A percentile compares a stretch with the other conserved stretches of the same genome.
phyloP scores from a whole-genome alignment of 23 red algal species.

The Pyropia haitanensis region DNA sequence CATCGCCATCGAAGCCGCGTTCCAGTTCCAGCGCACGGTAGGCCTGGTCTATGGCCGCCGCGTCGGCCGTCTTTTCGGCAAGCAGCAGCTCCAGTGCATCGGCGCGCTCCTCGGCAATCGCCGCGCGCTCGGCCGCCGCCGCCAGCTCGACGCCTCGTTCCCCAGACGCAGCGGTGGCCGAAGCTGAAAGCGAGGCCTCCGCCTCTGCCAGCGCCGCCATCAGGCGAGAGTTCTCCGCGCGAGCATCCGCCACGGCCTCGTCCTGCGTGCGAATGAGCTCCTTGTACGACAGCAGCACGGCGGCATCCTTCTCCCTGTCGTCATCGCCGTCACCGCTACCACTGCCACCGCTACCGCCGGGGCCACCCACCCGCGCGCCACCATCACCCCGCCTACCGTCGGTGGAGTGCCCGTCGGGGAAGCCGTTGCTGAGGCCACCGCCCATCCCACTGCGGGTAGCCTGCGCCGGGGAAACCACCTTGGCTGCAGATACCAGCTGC shows the following conservation, averaged over 20 bases:
- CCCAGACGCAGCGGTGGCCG: too few species aligned
- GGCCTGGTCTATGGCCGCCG: conserved; percentile 1
- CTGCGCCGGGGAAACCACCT: neutral
- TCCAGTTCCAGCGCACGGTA: conserved; percentile 10
- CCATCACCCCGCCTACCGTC: too few species aligned
- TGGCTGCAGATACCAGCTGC: neutral
- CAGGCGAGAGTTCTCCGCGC: conserved; percentile 23
- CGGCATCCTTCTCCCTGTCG: neutral
- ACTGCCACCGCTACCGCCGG: too few species aligned
- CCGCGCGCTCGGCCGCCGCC: too few species aligned
- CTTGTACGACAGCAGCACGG: conserved; percentile 63
- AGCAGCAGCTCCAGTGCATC: too few species aligned
- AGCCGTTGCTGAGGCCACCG: neutral
- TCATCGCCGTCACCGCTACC: neutral
- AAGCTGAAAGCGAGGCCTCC: neutral
- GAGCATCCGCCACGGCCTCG: conserved; percentile 14
- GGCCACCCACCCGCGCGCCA: too few species aligned
- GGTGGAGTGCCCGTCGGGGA: neutral
- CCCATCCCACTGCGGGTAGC: neutral
- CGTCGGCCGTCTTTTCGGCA: neutral
- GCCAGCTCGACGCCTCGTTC: too few species aligned
- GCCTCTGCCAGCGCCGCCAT: conserved; percentile 37
- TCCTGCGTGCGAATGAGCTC: conserved; percentile 78
- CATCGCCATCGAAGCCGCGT: neutral
- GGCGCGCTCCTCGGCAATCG: too few species aligned